phyloP scores from a whole-genome alignment of 371 early-diverging fungal species.

The Mucor mucedo region DNA sequence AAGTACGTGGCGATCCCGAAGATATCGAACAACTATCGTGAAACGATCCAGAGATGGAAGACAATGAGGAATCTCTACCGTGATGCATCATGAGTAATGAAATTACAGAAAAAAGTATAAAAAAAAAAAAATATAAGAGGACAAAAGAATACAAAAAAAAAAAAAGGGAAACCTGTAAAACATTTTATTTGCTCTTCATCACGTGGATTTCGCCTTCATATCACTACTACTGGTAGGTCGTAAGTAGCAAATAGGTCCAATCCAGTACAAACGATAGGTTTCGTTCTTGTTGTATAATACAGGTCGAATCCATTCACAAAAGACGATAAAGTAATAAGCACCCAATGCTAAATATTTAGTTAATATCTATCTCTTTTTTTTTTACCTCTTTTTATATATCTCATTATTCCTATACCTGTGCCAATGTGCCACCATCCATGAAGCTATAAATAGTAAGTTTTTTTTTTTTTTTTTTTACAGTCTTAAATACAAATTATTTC shows the following conservation, averaged over 20 bases:
- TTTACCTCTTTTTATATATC: not conserved
- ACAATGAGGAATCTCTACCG: slow-evolving; percentile 28
- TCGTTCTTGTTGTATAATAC: slow-evolving; percentile 17
- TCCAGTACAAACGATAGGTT: slow-evolving; percentile 35
- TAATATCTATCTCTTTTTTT: not conserved
- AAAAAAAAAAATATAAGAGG: not conserved
- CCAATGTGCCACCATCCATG: slow-evolving; percentile 87
- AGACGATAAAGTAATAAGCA: slow-evolving; percentile 46
- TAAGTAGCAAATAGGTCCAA: slow-evolving; percentile 45
- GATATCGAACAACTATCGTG: slow-evolving; percentile 27
- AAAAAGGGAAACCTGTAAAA: not conserved
- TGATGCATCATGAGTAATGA: slow-evolving; percentile 16
- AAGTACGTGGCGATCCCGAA: slow-evolving; percentile 29
- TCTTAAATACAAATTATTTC: not conserved
- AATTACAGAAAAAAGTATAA: slow-evolving; percentile 7
- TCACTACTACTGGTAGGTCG: slow-evolving; percentile 18
- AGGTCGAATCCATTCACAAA: slow-evolving; percentile 44
- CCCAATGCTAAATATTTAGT: slow-evolving; percentile 32
- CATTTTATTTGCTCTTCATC: slow-evolving; percentile 1
- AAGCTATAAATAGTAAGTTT: slow-evolving; percentile 57
- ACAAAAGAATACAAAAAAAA: not conserved
- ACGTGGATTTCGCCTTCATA: slow-evolving; percentile 3
- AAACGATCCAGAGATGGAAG: slow-evolving; percentile 26
- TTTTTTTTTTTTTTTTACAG: not conserved
- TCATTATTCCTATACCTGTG: slow-evolving; percentile 31